Evolutionary conservation across 2,329 filamentous ascomycete species (phyloP).

Genomic region (Aspergillus pseudotamarii): DNA sequence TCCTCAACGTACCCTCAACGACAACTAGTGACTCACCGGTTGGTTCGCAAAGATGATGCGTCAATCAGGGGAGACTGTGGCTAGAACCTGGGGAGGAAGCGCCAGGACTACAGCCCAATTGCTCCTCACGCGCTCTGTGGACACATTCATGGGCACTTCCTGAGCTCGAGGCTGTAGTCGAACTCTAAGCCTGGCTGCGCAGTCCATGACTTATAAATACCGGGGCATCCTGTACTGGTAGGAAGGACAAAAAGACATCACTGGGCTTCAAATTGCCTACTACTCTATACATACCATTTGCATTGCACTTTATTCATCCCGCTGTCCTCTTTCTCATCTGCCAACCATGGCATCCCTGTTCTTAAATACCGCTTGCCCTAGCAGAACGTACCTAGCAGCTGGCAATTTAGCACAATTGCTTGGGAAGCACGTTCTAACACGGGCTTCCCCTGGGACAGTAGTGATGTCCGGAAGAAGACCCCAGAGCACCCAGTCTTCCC

Average conservation of each 20-base stretch:
- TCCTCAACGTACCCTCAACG: background rate
- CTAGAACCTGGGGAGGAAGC: background rate
- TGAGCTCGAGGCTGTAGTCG: background rate
- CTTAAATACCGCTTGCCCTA: background rate
- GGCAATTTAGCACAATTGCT: background rate
- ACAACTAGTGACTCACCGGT: background rate
- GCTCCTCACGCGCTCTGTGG: background rate
- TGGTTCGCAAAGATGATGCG: background rate
- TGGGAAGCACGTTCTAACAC: background rate
- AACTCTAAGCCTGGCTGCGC: background rate
- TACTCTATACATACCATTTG: background rate
- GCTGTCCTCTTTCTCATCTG: background rate
- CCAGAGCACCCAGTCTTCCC: background rate
- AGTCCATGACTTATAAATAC: background rate
- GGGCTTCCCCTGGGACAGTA: background rate
- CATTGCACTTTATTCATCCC: background rate
- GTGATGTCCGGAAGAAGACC: background rate
- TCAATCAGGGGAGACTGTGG: background rate
- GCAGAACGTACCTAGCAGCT: background rate
- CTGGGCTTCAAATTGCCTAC: background rate
- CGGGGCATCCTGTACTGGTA: background rate
- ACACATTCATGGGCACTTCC: background rate
- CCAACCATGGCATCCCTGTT: background rate
- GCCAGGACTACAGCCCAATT: background rate
- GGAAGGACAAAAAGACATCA: background rate